Percentiles rank a stretch among this genome's conserved stretches.
Conservation (phyloP, 345 rosid genomes). For the Linum trigynum region DNA sequence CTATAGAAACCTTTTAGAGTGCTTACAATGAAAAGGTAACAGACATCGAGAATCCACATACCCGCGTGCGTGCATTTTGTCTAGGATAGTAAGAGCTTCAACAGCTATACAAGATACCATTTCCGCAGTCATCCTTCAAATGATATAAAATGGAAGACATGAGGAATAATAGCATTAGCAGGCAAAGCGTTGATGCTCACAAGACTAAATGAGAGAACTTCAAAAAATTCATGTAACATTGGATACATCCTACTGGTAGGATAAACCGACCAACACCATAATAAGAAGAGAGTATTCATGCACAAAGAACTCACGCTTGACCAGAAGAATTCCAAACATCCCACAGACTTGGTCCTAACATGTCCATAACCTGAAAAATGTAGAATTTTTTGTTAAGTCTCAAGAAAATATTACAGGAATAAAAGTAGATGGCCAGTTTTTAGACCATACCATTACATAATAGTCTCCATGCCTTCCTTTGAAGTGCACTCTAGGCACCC, state of each 20-base stretch:
- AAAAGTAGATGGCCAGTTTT: conserved; percentile 5
- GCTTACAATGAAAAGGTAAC: neutral
- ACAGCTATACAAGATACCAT: conserved; percentile 32
- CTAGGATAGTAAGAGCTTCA: conserved; percentile 25
- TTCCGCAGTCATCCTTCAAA: conserved; percentile 23
- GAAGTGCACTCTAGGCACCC: conserved; percentile 28
- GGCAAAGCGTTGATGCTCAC: neutral
- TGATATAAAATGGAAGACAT: neutral
- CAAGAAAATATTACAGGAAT: conserved; percentile 11
- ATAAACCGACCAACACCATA: neutral
- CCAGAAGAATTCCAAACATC: conserved; percentile 29
- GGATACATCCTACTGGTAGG: neutral
- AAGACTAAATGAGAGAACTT: neutral
- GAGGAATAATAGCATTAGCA: neutral
- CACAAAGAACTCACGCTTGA: conserved; percentile 20
- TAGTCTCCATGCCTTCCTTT: conserved; percentile 30
- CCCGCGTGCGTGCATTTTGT: conserved; percentile 30
- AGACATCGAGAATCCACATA: conserved; percentile 4
- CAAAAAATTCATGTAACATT: neutral
- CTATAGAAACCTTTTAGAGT: neutral
- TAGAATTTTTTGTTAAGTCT: conserved; percentile 6
- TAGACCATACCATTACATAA: conserved; percentile 25
- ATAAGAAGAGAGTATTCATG: neutral
- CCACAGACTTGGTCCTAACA: conserved; percentile 31
- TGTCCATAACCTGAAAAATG: conserved; percentile 26